A percentile compares a stretch with the other conserved stretches of the same genome.
These are phyloP conservation scores for Corniculantispora saksenae DNA, from an alignment of 2,329 filamentous ascomycete species.

Conservation along the genomic window DNA sequence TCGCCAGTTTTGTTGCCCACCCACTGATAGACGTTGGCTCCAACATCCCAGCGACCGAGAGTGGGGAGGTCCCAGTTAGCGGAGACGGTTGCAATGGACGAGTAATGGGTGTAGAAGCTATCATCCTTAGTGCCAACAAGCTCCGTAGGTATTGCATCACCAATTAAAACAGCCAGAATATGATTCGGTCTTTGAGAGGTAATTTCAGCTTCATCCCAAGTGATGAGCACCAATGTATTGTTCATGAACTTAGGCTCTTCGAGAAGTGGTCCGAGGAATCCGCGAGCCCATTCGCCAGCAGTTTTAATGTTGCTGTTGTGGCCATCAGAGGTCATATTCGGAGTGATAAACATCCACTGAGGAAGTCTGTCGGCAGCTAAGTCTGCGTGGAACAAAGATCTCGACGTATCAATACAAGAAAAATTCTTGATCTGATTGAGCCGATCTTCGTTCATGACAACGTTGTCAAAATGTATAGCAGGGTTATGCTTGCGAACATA, in stretches of 20 bases:
- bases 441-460: slow-evolving; percentile 59
- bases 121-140: slow-evolving; percentile 67
- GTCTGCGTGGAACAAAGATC: slow-evolving; percentile 64
- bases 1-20: slow-evolving; percentile 64
- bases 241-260: slow-evolving; percentile 70
- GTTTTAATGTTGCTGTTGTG: too few species aligned
- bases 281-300: slow-evolving; percentile 40
- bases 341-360: slow-evolving; percentile 53
- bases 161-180: slow-evolving; percentile 70
- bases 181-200: slow-evolving; percentile 64
- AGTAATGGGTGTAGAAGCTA: slow-evolving; percentile 74
- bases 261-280: slow-evolving; percentile 71
- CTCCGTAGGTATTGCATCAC: slow-evolving; percentile 64
- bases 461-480: slow-evolving; percentile 64
- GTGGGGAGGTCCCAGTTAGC: slow-evolving; percentile 71
- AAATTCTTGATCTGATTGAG: slow-evolving; percentile 74
- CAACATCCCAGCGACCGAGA: slow-evolving; percentile 70
- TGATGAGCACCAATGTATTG: slow-evolving; percentile 73
- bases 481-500: slow-evolving; percentile 84
- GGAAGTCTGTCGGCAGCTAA: slow-evolving; percentile 63
- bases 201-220: slow-evolving; percentile 76
- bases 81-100: slow-evolving; percentile 61
- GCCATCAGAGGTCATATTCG: too few species aligned
- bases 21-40: slow-evolving; percentile 65
- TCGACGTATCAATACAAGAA: slow-evolving; percentile 41